Conservation (phyloP, 768 basidiomycete species). For the Phaffia tasmanica region DNA sequence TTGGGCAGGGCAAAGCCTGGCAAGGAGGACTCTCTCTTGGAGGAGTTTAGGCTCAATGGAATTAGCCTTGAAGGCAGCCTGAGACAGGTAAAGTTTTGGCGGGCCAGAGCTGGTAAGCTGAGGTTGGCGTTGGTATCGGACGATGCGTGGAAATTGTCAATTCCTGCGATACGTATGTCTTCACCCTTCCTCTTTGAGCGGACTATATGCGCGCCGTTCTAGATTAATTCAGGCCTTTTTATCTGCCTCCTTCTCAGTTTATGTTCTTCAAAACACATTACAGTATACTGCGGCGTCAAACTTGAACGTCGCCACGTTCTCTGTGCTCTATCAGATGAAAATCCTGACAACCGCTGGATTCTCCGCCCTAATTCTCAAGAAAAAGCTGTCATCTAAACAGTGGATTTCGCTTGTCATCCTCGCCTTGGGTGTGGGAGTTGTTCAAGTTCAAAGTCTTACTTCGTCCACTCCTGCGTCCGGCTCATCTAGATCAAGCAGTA, state of each 20-base stretch:
- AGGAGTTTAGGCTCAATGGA: background rate
- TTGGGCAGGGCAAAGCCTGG: background rate
- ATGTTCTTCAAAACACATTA: constrained; percentile 82
- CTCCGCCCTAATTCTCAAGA: constrained; percentile 68
- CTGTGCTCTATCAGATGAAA: constrained; percentile 95
- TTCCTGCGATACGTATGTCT: constrained; percentile 78
- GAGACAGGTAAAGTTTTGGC: background rate
- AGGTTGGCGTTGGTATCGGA: constrained; percentile 63
- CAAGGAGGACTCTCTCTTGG: background rate
- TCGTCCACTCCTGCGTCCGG: background rate
- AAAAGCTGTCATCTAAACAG: constrained; percentile 58
- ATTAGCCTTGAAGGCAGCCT: background rate
- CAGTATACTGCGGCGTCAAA: constrained; percentile 91
- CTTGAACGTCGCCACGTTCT: constrained; percentile 86
- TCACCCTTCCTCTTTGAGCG: background rate
- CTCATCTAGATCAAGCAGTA: no score
- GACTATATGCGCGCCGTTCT: background rate
- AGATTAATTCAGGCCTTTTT: background rate
- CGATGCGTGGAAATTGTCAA: constrained; percentile 94
- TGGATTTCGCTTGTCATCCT: constrained; percentile 78
- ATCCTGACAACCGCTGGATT: constrained; percentile 90
- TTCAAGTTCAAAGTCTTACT: constrained; percentile 61
- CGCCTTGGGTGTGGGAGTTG: constrained; percentile 75
- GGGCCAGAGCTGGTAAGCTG: constrained; percentile 48
- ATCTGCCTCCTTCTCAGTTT: background rate